Conservation (phyloP, 495 filamentous ascomycete genomes). For the Penicillium steckii region DNA sequence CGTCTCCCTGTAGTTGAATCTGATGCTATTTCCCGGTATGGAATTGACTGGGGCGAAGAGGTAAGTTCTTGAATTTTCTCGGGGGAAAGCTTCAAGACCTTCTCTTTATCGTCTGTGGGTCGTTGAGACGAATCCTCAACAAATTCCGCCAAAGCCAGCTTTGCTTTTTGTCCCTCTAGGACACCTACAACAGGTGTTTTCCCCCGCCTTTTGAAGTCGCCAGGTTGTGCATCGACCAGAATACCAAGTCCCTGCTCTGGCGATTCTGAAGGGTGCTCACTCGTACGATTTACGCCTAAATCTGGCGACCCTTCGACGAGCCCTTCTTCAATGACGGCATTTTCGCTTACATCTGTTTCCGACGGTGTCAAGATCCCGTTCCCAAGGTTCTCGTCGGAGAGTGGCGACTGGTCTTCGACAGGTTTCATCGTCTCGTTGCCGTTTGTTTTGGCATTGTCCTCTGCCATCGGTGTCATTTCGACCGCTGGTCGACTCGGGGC, state of each 20-base stretch:
- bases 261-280: neutral
- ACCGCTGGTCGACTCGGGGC: neutral
- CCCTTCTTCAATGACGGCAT: neutral
- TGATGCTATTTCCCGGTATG: constrained; percentile 31
- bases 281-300: neutral
- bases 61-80: constrained; percentile 55
- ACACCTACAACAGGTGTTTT: constrained; percentile 17
- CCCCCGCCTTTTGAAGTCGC: constrained; percentile 1
- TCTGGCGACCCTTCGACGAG: neutral
- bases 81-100: constrained; percentile 50
- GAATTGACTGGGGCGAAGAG: constrained; percentile 54
- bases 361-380: neutral
- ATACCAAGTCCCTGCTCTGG: constrained; percentile 23
- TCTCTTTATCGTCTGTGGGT: constrained; percentile 34
- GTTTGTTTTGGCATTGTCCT: constrained; percentile 4
- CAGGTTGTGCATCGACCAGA: constrained; percentile 14
- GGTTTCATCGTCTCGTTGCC: constrained; percentile 6
- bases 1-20: constrained; percentile 24
- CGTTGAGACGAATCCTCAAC: constrained; percentile 11
- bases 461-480: constrained; percentile 12
- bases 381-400: neutral
- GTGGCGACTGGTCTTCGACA: neutral
- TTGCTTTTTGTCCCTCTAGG: constrained; percentile 19
- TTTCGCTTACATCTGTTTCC: constrained; percentile 4
- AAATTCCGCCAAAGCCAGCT: constrained; percentile 20